phyloP scores from a whole-genome alignment of 2,329 filamentous ascomycete genomes.

The Sphaerulina populicola region DNA sequence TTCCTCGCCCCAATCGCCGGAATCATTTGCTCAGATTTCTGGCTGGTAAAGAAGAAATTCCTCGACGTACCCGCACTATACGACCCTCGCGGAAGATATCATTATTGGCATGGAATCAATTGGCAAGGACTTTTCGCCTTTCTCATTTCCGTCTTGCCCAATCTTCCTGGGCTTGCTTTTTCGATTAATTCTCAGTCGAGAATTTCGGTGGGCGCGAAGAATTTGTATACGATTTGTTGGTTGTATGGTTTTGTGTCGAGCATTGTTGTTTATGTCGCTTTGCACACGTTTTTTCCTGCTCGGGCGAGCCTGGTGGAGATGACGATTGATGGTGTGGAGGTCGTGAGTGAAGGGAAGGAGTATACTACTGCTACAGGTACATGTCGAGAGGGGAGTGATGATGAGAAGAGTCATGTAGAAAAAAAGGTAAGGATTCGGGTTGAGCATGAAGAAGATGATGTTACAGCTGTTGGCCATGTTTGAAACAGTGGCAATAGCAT shows the following conservation, averaged over 20 bases:
- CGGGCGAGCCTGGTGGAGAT: neutral
- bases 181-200: neutral
- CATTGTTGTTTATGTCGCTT: neutral
- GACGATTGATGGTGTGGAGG: neutral
- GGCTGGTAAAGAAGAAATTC: conserved; percentile 32
- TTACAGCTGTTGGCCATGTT: neutral
- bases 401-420: neutral
- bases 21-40: conserved; percentile 53
- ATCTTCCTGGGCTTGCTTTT: neutral
- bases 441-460: neutral
- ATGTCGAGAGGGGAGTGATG: neutral
- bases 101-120: neutral
- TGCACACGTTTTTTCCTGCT: neutral
- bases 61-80: neutral
- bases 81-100: neutral
- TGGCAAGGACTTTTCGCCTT: neutral
- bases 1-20: conserved; percentile 57
- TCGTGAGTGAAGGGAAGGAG: neutral
- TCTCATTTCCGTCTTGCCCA: neutral
- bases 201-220: neutral
- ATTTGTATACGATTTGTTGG: neutral
- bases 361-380: neutral
- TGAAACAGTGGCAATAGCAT: neutral
- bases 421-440: neutral
- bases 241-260: neutral